A percentile compares a stretch with the other conserved stretches of the same genome.
Evolutionary conservation across 306 rosid species (phyloP).

Genomic region (Castanopsis chinensis): DNA sequence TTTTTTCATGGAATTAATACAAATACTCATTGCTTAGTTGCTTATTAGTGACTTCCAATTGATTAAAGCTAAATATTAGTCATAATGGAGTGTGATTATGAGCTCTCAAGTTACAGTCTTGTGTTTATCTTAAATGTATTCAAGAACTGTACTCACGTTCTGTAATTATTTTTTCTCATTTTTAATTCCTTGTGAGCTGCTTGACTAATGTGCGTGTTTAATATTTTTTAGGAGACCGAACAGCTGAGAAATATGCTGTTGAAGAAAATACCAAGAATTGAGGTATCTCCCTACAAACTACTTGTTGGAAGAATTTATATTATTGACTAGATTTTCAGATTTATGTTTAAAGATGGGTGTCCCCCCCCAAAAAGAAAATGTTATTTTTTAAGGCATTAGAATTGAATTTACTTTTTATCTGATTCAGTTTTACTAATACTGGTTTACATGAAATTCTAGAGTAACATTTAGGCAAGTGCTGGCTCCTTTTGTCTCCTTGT

Average conservation of each 20-base stretch:
- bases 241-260: slow-evolving; percentile 48
- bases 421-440: neutral
- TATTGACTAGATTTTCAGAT: neutral
- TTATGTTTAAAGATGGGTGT: neutral
- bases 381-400: neutral
- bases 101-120: neutral
- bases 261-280: slow-evolving; percentile 9
- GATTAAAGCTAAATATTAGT: neutral
- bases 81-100: neutral
- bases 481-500: neutral
- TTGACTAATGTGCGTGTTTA: slow-evolving; percentile 28
- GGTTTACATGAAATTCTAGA: neutral
- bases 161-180: neutral
- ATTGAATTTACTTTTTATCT: neutral
- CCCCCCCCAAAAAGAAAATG: too few species aligned
- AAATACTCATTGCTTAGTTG: neutral
- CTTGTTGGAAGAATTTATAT: neutral
- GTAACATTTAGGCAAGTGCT: neutral
- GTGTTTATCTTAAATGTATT: neutral
- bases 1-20: neutral
- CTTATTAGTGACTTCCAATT: neutral
- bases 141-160: neutral
- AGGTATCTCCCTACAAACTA: slow-evolving; percentile 43
- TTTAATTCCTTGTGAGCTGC: slow-evolving; percentile 5
- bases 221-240: slow-evolving; percentile 56